Evolutionary conservation across 495 filamentous ascomycete species (phyloP).

Genomic region (Pseudevernia furfuracea): DNA sequence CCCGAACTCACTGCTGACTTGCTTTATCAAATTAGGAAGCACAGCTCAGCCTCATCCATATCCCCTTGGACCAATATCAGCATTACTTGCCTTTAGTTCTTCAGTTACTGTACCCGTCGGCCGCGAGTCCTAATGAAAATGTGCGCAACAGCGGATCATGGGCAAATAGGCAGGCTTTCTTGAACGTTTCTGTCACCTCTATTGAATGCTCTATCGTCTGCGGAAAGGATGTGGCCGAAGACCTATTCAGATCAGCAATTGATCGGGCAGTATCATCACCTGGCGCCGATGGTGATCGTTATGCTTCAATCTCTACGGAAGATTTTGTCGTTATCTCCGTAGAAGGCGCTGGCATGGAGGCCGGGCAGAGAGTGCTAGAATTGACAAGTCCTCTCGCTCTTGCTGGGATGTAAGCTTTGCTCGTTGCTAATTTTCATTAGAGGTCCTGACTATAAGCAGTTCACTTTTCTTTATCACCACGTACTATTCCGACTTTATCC

Average conservation of each 20-base stretch:
- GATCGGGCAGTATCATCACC: conserved; percentile 38
- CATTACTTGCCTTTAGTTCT: conserved; percentile 77
- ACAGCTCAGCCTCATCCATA: conserved; percentile 79
- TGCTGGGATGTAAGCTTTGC: conserved; percentile 66
- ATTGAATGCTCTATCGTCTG: conserved; percentile 92
- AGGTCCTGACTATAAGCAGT: conserved; percentile 31
- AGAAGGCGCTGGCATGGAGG: conserved; percentile 78
- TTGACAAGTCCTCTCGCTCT: conserved; percentile 84
- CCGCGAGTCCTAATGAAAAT: conserved; percentile 26
- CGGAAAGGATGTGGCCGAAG: conserved; percentile 58
- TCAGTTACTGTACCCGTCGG: conserved; percentile 63
- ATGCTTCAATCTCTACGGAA: conserved; percentile 61
- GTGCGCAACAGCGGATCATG: conserved; percentile 27
- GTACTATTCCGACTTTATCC: conserved; percentile 94
- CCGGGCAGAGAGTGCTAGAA: conserved; percentile 88
- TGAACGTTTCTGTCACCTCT: conserved; percentile 88
- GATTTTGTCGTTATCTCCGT: conserved; percentile 85
- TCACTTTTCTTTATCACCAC: conserved; percentile 98
- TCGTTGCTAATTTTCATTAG: conserved; percentile 1
- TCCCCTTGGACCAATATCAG: conserved; percentile 74
- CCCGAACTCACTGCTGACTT: conserved; percentile 7
- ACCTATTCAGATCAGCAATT: conserved; percentile 67
- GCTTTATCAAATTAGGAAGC: conserved; percentile 57
- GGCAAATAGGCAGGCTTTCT: conserved; percentile 55
- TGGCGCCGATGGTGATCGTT: conserved; percentile 14